Evolutionary conservation across 345 rosid genomes (phyloP).

Genomic region (Rhizophora apiculata): DNA sequence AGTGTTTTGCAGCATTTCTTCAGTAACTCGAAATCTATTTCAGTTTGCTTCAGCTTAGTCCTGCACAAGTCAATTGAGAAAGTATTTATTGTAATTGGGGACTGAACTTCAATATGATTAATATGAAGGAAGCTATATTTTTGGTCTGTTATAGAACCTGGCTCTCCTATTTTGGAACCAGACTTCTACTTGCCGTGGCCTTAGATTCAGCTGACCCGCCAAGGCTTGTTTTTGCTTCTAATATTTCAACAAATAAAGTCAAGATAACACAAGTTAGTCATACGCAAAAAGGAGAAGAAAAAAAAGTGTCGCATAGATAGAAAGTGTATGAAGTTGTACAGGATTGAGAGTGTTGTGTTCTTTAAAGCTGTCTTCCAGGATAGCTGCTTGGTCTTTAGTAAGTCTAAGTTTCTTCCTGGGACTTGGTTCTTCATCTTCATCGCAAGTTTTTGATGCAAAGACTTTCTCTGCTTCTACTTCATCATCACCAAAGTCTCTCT

Average conservation of each 20-base stretch:
- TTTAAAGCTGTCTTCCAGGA: conserved; percentile 51
- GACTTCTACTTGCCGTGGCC: conserved; percentile 92
- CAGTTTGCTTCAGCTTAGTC: conserved; percentile 70
- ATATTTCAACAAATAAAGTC: conserved; percentile 2
- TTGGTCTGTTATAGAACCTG: conserved; percentile 37
- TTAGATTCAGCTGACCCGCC: conserved; percentile 73
- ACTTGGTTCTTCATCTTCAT: conserved; percentile 48
- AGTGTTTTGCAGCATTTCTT: conserved; percentile 55
- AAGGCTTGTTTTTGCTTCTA: conserved; percentile 66
- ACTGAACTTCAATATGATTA: background rate
- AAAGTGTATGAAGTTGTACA: conserved; percentile 26
- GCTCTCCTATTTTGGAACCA: conserved; percentile 99
- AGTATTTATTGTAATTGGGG: background rate
- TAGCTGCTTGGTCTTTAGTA: conserved; percentile 39
- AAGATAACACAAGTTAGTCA: background rate
- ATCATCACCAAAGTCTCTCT: too few species aligned
- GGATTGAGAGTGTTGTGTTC: conserved; percentile 53
- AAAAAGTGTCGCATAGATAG: background rate
- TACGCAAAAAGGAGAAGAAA: background rate
- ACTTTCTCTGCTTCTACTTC: conserved; percentile 27
- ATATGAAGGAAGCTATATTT: too few species aligned
- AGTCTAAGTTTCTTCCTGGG: conserved; percentile 60
- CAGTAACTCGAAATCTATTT: conserved; percentile 51
- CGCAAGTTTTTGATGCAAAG: conserved; percentile 29
- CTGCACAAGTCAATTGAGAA: conserved; percentile 19